These are phyloP conservation scores for Penicillium macrosclerotiorum DNA, from an alignment of 495 filamentous ascomycete genomes.

Conservation along the genomic window DNA sequence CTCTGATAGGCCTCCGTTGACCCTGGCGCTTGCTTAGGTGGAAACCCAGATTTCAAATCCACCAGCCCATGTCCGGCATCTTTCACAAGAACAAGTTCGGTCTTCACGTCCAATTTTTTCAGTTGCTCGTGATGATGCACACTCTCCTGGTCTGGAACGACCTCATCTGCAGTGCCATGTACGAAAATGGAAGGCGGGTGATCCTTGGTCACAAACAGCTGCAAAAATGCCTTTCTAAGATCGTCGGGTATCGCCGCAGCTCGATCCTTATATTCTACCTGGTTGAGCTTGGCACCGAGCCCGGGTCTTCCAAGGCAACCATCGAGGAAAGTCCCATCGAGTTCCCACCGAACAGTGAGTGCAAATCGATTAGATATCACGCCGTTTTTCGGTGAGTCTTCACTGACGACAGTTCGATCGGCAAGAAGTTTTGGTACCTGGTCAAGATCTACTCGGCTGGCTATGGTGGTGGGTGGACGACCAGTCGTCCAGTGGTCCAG, in stretches of 20 bases:
- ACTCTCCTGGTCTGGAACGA: slow-evolving; percentile 27
- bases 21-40: background rate
- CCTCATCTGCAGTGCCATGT: slow-evolving; percentile 30
- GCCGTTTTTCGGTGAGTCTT: slow-evolving; percentile 6
- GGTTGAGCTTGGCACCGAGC: slow-evolving; percentile 12
- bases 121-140: slow-evolving; percentile 16
- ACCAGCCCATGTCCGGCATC: slow-evolving; percentile 15
- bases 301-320: slow-evolving; percentile 12
- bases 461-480: slow-evolving; percentile 15
- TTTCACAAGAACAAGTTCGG: slow-evolving; percentile 14
- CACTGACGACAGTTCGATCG: slow-evolving; percentile 15
- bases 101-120: slow-evolving; percentile 8
- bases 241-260: slow-evolving; percentile 13
- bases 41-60: slow-evolving; percentile 5
- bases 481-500: slow-evolving; percentile 25
- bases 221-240: slow-evolving; percentile 22
- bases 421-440: slow-evolving; percentile 10
- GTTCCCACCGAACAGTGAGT: slow-evolving; percentile 17
- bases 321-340: slow-evolving; percentile 20
- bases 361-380: slow-evolving; percentile 9
- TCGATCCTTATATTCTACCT: slow-evolving; percentile 10
- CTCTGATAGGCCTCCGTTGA: background rate
- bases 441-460: slow-evolving; percentile 10
- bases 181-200: slow-evolving; percentile 35
- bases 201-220: slow-evolving; percentile 25